Evolutionary conservation across 768 basidiomycete genomes (phyloP).

Genomic region (Leccinellum rugosiceps): DNA sequence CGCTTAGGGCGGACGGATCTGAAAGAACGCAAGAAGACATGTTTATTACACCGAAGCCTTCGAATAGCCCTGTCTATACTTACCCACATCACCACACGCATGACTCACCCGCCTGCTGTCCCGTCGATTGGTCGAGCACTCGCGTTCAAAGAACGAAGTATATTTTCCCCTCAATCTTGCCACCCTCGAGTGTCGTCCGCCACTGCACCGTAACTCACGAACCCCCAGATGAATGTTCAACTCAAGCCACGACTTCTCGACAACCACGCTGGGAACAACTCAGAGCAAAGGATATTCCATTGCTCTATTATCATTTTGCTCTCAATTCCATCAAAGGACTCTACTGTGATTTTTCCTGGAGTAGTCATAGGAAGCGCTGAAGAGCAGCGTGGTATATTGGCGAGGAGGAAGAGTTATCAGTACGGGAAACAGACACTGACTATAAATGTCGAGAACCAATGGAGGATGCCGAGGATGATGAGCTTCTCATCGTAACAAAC

Average conservation of each 20-base stretch:
- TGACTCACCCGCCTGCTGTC: too few relatives aligned
- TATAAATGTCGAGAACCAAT: conserved; percentile 22
- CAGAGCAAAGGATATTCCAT: conserved; percentile 7
- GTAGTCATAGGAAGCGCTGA: conserved; percentile 37
- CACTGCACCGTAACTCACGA: conserved; percentile 48
- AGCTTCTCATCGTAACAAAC: conserved; percentile 13
- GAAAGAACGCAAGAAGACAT: conserved; percentile 39
- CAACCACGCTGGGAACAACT: conserved; percentile 10
- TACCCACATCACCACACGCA: too few relatives aligned
- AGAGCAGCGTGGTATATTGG: conserved; percentile 12
- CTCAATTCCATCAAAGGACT: conserved; percentile 56
- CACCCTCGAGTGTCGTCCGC: conserved; percentile 49
- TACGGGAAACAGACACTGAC: conserved; percentile 17
- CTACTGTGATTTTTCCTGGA: conserved; percentile 64
- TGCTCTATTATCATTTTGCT: conserved; percentile 57
- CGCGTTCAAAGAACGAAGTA: conserved; percentile 60
- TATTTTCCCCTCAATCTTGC: conserved; percentile 60
- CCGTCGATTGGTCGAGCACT: too few relatives aligned
- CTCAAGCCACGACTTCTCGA: conserved; percentile 15
- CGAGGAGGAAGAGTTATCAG: conserved; percentile 24
- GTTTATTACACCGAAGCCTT: conserved; percentile 44
- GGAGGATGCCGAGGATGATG: conserved; percentile 18
- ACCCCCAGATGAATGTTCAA: conserved; percentile 8
- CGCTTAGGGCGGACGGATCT: conserved; percentile 26
- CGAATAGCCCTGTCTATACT: not conserved